phyloP scores from a whole-genome alignment of 192 early-diverging fungal genomes.

The Backusella psychrophila region DNA sequence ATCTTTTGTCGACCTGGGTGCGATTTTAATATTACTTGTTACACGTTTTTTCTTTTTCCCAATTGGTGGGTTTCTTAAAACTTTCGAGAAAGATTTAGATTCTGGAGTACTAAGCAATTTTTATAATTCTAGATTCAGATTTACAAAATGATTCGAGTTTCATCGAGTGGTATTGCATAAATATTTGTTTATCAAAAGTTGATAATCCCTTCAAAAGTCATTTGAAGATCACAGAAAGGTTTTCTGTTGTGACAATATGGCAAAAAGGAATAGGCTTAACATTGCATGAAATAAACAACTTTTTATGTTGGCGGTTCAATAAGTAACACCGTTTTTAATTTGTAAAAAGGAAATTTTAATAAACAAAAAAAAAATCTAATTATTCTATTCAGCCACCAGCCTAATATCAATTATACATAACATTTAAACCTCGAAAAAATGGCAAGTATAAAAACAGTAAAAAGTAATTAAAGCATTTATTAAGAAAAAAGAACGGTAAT shows the following conservation, averaged over 20 bases:
- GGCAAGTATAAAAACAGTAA: neutral
- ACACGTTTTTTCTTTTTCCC: neutral
- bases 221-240: neutral
- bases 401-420: neutral
- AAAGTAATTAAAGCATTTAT: neutral
- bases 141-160: neutral
- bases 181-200: neutral
- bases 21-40: neutral
- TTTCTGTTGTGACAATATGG: neutral
- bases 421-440: neutral
- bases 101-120: neutral
- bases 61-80: neutral
- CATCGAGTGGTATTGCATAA: neutral
- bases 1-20: neutral
- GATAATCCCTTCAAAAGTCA: neutral
- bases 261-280: neutral
- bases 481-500: neutral
- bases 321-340: neutral
- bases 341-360: constrained; percentile 1
- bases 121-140: neutral
- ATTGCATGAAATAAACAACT: neutral
- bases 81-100: neutral
- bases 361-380: neutral
- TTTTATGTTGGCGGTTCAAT: neutral
- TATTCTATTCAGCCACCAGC: neutral